phyloP scores from a whole-genome alignment of 352 stramenopile species.

The Phytopythium oedochilum region DNA sequence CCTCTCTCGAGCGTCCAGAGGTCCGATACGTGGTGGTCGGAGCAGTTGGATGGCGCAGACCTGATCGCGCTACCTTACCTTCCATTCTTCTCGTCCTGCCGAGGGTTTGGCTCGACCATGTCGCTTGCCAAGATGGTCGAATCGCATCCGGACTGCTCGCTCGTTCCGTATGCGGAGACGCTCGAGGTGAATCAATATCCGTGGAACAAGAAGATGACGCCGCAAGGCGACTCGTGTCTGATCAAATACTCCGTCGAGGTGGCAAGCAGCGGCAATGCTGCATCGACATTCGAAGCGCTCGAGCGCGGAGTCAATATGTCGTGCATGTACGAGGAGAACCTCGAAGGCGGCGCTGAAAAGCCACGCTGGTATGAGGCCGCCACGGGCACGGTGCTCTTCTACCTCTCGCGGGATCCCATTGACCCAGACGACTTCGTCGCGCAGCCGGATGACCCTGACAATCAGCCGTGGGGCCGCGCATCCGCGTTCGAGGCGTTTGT shows the following conservation, averaged over 20 bases:
- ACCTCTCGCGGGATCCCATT: conserved; percentile 77
- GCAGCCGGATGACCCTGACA: conserved; percentile 4
- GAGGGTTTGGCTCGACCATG: conserved; percentile 93
- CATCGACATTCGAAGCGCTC: conserved; percentile 12
- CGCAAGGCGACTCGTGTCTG: conserved; percentile 78
- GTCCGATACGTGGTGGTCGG: conserved; percentile 71
- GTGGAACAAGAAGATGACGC: conserved; percentile 80
- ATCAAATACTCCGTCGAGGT: conserved; percentile 47
- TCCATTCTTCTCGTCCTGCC: conserved; percentile 95
- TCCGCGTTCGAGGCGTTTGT: conserved; percentile 40
- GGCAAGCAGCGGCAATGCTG: conserved; percentile 7
- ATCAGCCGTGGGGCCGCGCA: conserved; percentile 53
- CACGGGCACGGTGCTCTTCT: conserved; percentile 81
- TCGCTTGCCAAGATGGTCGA: conserved; percentile 93
- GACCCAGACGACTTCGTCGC: conserved; percentile 58
- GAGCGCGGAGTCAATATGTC: conserved; percentile 81
- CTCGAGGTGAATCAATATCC: conserved; percentile 90
- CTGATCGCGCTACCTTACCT: conserved; percentile 93
- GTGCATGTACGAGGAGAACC: conserved; percentile 89
- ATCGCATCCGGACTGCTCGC: conserved; percentile 90
- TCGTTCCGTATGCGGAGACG: conserved; percentile 85
- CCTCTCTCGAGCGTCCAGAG: conserved; percentile 29
- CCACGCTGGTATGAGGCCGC: conserved; percentile 86
- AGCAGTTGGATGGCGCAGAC: conserved; percentile 46
- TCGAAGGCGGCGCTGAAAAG: conserved; percentile 72